Evolutionary conservation across 2,329 filamentous ascomycete species (phyloP).

Genomic region (Aschersonia sp.): DNA sequence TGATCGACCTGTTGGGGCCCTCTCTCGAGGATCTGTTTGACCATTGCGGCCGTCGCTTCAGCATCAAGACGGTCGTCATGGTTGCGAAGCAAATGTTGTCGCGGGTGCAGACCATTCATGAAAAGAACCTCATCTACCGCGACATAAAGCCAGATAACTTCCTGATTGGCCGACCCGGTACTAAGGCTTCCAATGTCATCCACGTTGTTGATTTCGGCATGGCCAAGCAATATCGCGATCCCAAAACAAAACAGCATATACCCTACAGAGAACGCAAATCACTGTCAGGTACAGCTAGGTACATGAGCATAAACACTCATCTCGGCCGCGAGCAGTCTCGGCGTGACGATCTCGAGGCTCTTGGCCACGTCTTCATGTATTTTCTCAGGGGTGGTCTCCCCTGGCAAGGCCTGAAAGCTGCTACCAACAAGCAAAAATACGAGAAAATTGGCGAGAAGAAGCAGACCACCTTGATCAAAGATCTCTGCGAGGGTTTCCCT

Average conservation of each 20-base stretch:
- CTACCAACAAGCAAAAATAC: slow-evolving; percentile 89
- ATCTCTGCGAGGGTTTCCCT: slow-evolving; percentile 89
- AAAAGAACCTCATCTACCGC: slow-evolving; percentile 98
- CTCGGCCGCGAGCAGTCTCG: slow-evolving; percentile 90
- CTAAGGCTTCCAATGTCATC: slow-evolving; percentile 93
- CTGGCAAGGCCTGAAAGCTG: slow-evolving; percentile 61
- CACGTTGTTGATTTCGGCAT: slow-evolving; percentile 99
- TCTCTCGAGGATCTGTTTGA: slow-evolving; percentile 98
- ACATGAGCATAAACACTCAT: slow-evolving; percentile 99
- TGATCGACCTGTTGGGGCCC: slow-evolving; percentile 88
- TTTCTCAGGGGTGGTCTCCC: slow-evolving; percentile 57
- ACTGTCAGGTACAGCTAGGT: slow-evolving; percentile 86
- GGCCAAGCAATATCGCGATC: slow-evolving; percentile 98
- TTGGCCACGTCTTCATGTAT: slow-evolving; percentile 64
- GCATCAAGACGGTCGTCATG: slow-evolving; percentile 94
- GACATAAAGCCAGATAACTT: slow-evolving; percentile 99
- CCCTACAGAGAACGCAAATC: slow-evolving; percentile 96
- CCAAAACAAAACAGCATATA: slow-evolving; percentile 98
- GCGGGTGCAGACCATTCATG: slow-evolving; percentile 98
- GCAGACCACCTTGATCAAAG: slow-evolving; percentile 92
- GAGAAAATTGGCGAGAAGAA: slow-evolving; percentile 99
- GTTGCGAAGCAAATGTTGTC: slow-evolving; percentile 97
- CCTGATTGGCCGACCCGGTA: slow-evolving; percentile 88
- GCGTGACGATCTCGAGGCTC: slow-evolving; percentile 85
- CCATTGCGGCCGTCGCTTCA: slow-evolving; percentile 99